phyloP scores from a whole-genome alignment of 179 eudicot genomes.

The Camellia oleifera region DNA sequence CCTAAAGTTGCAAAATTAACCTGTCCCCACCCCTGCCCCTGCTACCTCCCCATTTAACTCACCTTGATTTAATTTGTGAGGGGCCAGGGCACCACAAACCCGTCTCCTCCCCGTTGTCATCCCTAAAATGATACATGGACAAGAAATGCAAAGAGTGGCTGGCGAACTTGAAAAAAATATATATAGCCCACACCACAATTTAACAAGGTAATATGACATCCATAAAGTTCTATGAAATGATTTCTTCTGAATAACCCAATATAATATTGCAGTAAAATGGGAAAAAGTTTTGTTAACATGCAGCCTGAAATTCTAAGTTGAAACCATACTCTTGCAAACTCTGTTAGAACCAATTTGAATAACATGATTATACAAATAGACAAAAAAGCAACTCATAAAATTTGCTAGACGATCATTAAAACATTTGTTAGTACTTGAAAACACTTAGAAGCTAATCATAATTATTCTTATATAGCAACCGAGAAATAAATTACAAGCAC shows the following conservation, averaged over 20 bases:
- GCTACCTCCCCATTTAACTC: too few species aligned
- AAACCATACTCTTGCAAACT: not conserved
- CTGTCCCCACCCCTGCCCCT: too few species aligned
- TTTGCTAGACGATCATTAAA: not conserved
- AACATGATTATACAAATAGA: not conserved
- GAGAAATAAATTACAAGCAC: not conserved
- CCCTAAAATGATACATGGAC: too few species aligned
- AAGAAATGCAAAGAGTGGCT: too few species aligned
- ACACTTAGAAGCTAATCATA: too few species aligned
- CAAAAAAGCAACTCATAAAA: not conserved
- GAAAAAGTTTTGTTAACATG: not conserved
- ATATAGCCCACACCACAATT: not conserved
- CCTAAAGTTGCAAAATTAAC: too few species aligned
- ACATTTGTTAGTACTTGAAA: not conserved
- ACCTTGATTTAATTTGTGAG: too few species aligned
- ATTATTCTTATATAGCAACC: not conserved
- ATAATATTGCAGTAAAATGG: not conserved
- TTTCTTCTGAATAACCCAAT: not conserved
- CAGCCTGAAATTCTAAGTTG: not conserved
- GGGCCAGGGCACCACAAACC: too few species aligned
- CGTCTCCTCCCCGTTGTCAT: too few species aligned
- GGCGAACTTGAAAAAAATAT: too few species aligned
- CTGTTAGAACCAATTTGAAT: not conserved
- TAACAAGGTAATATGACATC: not conserved
- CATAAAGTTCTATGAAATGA: not conserved